Evolutionary conservation across 2,329 filamentous ascomycete species (phyloP).

Genomic region (Byssoonygena ceratinophila): DNA sequence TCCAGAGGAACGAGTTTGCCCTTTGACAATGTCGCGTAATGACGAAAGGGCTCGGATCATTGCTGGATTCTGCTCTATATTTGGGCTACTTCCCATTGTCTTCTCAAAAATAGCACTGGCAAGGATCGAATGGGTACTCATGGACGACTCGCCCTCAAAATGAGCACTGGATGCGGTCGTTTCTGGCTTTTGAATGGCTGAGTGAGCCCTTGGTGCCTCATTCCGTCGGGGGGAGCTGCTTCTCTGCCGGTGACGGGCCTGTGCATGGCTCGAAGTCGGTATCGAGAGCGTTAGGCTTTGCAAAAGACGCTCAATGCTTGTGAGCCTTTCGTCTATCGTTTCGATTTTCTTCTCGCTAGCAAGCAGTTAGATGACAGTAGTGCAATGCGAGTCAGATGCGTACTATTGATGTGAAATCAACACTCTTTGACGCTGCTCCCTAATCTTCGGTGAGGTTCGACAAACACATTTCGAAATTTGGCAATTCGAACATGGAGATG

Average conservation of each 20-base stretch:
- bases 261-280: constrained; percentile 13
- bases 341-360: constrained; percentile 45
- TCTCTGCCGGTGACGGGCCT: constrained; percentile 22
- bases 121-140: constrained; percentile 41
- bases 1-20: constrained; percentile 25
- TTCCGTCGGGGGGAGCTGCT: constrained; percentile 18
- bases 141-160: constrained; percentile 43
- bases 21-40: constrained; percentile 31
- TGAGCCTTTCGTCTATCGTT: constrained; percentile 41
- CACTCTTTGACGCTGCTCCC: constrained; percentile 18
- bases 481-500: constrained; percentile 18
- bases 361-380: constrained; percentile 11
- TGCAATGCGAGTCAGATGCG: background rate
- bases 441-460: constrained; percentile 16
- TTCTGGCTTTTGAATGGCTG: constrained; percentile 12
- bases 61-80: constrained; percentile 29
- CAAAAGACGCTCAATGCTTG: constrained; percentile 39
- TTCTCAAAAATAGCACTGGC: constrained; percentile 37
- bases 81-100: constrained; percentile 29
- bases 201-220: constrained; percentile 20
- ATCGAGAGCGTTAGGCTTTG: constrained; percentile 23
- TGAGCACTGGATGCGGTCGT: constrained; percentile 19
- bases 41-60: constrained; percentile 32
- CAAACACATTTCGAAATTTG: constrained; percentile 12
- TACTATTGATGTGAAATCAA: constrained; percentile 20